A percentile compares a stretch with the other conserved stretches of the same genome.
phyloP scores from a whole-genome alignment of 352 stramenopile genomes.

The Pythium utonaiense region DNA sequence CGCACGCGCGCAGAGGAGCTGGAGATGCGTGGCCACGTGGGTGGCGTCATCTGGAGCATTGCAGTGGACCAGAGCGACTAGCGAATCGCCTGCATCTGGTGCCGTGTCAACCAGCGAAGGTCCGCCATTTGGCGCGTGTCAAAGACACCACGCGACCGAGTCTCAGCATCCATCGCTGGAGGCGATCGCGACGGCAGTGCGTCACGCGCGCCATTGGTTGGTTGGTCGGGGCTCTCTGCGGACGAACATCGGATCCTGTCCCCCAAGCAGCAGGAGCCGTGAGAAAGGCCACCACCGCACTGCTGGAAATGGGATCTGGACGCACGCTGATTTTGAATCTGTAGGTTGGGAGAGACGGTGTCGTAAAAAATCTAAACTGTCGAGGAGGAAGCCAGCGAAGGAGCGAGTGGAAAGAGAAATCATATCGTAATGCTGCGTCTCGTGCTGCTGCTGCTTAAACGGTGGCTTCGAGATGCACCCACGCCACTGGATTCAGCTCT shows the following conservation, averaged over 20 bases:
- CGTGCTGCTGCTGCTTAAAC: too few relatives aligned
- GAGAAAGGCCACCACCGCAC: neutral
- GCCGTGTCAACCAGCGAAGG: neutral
- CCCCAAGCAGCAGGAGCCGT: neutral
- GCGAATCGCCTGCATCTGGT: neutral
- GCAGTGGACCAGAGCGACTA: neutral
- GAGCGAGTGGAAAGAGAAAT: neutral
- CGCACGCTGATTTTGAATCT: neutral
- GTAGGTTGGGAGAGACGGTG: neutral
- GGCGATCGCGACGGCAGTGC: neutral
- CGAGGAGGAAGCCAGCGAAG: neutral
- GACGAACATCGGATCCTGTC: neutral
- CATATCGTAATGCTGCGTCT: too few relatives aligned
- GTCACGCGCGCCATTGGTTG: neutral
- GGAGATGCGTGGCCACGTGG: neutral
- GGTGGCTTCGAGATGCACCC: too few relatives aligned
- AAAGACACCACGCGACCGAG: neutral
- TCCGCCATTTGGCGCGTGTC: neutral
- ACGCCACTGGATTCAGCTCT: neutral
- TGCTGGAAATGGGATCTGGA: too few relatives aligned
- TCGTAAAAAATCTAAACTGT: neutral
- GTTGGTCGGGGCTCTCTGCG: neutral
- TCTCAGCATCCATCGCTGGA: neutral
- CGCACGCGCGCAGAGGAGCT: too few relatives aligned
- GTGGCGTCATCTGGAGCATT: neutral